Evolutionary conservation across 2,329 filamentous ascomycete genomes (phyloP).

Genomic region (Epichloe sp.): DNA sequence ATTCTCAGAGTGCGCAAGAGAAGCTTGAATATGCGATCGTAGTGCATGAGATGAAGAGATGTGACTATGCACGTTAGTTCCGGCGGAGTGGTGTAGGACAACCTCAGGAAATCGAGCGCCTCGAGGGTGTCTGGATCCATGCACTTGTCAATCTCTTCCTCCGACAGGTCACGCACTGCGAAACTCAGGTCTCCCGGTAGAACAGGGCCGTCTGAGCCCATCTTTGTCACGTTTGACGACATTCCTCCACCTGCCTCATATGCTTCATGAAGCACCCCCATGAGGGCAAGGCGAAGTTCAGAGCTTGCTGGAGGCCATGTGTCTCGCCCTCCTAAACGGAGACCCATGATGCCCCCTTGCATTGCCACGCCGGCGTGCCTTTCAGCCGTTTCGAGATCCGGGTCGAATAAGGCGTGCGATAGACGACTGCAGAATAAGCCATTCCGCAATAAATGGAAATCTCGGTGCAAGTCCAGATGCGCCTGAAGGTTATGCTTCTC

Average conservation of each 20-base stretch:
- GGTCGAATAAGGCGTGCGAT: conserved; percentile 72
- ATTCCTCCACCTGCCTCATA: conserved; percentile 29
- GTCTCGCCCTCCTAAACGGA: conserved; percentile 67
- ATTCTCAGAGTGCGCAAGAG: conserved; percentile 67
- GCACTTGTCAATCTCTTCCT: conserved; percentile 68
- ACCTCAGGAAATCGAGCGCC: conserved; percentile 81
- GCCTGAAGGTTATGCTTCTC: conserved; percentile 54
- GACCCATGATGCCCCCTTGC: conserved; percentile 61
- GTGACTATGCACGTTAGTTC: conserved; percentile 66
- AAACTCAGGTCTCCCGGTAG: conserved; percentile 68
- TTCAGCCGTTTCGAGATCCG: conserved; percentile 69
- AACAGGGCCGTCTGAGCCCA: conserved; percentile 19
- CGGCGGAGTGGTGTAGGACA: conserved; percentile 69
- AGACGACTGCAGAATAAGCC: conserved; percentile 71
- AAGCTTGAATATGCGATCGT: conserved; percentile 74
- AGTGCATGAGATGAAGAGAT: conserved; percentile 55
- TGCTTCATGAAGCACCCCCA: conserved; percentile 70
- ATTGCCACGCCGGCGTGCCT: conserved; percentile 55
- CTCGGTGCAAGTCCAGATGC: conserved; percentile 62
- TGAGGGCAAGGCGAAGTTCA: conserved; percentile 77
- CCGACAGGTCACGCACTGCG: conserved; percentile 65
- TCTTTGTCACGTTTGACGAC: conserved; percentile 9
- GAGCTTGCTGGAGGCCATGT: conserved; percentile 92
- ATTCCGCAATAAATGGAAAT: conserved; percentile 75
- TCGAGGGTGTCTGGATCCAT: conserved; percentile 72